Conservation (phyloP, 1,284 basidiomycete genomes). For the Rhodofomes roseus region DNA sequence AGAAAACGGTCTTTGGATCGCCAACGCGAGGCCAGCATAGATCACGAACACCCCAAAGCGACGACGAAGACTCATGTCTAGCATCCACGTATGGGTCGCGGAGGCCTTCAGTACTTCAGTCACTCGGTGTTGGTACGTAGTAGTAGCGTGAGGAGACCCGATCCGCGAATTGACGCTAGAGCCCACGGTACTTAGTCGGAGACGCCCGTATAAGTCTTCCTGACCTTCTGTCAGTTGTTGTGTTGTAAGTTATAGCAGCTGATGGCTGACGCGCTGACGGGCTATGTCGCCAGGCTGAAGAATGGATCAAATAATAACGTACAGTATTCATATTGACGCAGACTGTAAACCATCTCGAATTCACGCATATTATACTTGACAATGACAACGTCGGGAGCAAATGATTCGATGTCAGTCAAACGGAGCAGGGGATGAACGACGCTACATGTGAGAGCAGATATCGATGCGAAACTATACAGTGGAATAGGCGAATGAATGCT, state of each 20-base stretch:
- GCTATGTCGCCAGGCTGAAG: too few relatives aligned
- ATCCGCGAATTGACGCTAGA: too few relatives aligned
- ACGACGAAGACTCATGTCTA: not conserved
- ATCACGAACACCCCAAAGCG: not conserved
- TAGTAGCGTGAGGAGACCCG: too few relatives aligned
- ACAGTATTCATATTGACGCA: not conserved
- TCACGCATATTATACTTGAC: not conserved
- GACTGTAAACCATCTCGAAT: not conserved
- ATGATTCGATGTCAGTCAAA: not conserved
- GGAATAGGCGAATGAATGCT: not conserved
- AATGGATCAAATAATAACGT: not conserved
- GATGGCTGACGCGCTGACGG: too few relatives aligned
- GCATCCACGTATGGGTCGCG: too few relatives aligned
- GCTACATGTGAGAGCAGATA: conserved; percentile 18
- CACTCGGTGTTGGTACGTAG: too few relatives aligned
- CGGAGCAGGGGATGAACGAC: conserved; percentile 5
- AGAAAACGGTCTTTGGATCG: not conserved
- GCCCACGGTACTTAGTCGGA: too few relatives aligned
- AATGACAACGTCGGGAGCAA: not conserved
- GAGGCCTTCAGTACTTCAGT: too few relatives aligned
- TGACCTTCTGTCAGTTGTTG: too few relatives aligned
- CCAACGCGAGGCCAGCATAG: not conserved
- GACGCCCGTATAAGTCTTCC: too few relatives aligned
- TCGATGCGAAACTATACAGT: conserved; percentile 15
- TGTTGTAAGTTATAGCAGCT: too few relatives aligned